These are phyloP conservation scores for Tuber umbilicatum DNA, from an alignment of 495 filamentous ascomycete genomes.

Conservation along the genomic window DNA sequence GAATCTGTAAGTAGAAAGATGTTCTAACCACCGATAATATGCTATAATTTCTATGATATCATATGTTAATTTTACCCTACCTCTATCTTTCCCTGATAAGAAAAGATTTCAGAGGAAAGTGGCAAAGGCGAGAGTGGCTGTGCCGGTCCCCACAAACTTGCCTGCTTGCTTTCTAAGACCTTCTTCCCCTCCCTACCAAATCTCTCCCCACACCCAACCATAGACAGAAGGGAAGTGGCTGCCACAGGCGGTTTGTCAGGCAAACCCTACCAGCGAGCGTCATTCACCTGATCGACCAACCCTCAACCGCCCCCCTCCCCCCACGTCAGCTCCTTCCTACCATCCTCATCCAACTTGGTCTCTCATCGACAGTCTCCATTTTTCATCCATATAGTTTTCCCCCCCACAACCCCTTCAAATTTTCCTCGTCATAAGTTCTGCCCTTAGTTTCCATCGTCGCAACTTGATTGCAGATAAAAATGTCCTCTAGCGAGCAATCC, in stretches of 20 bases:
- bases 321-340: not conserved
- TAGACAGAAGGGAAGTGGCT: not conserved
- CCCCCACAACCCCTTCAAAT: not conserved
- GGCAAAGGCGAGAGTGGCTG: not conserved
- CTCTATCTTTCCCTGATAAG: not conserved
- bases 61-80: not conserved
- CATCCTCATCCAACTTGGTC: not conserved
- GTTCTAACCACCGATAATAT: not conserved
- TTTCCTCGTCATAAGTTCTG: not conserved
- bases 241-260: not conserved
- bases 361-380: not conserved
- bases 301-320: not conserved
- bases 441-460: not conserved
- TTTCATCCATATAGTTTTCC: not conserved
- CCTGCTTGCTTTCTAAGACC: not conserved
- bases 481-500: conserved; percentile 26
- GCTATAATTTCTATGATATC: not conserved
- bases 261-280: not conserved
- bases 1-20: not conserved
- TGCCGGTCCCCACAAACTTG: not conserved
- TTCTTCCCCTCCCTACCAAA: not conserved
- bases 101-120: not conserved
- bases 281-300: not conserved
- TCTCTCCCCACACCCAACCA: not conserved
- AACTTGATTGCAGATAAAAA: conserved; percentile 6